Base-by-base conservation (phyloP, 257 asterid species). In the Ocimum tenuiflorum region DNA sequence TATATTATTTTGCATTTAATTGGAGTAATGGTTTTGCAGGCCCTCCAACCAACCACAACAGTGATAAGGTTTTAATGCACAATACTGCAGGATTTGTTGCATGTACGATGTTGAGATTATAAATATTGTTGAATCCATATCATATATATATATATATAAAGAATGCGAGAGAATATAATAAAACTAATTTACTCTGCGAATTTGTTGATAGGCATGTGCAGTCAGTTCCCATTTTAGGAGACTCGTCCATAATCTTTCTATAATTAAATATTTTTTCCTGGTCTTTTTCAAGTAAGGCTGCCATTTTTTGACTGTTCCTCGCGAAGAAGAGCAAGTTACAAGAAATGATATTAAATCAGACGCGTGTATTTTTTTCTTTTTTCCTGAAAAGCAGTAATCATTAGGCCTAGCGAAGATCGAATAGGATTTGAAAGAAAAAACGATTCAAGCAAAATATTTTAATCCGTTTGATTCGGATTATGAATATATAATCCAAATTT, bases 31-130 rank as follows among this genome's bases (percentile, higher is more conserved):
- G 24, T 8, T 70, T 29, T 50, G 64, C 69, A 50, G 75, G 18
- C 49, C n/a, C 69, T 43, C 63, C 75, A 51, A 70, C 75, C 69
- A 70, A 61, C 75, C 58, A 31, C 54, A 60, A 61, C 50, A 17
- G 54, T 18, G 29, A 61, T 51, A 24, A 52, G 29, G 20, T 18
- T 50, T 70, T 29, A 70, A 70, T 61, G 69, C 69, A 19, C 55
- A 24, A 27, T 27, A 22, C 68, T 38, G 45, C 45, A 38, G 24
- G 17, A 15, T 39, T 49, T 59, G 3, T 60, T 52, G 38, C 31
- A 27, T 2, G 45, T 31, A 18, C 65, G 18, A 27, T 29, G 13
- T 19, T 53, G 8, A 24, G 0, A 48, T 29, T 43, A 31, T 29
- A 8, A 54, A 54, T 27, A 14, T n/a, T 27, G 47, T 41, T 41